Evolutionary conservation across 257 asterid genomes (phyloP).

Genomic region (Nicotiana tomentosiformis): DNA sequence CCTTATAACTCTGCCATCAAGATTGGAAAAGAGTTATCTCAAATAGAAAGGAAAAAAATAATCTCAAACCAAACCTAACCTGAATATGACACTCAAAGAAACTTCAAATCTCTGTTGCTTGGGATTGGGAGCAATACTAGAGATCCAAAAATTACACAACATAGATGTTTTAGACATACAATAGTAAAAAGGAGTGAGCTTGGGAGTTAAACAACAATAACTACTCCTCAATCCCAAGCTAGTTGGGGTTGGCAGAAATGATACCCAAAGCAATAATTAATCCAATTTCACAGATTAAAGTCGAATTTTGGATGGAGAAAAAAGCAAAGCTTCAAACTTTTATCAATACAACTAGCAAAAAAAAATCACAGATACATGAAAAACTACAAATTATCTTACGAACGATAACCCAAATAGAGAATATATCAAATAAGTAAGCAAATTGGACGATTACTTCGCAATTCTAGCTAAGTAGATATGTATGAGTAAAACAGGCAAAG

Average conservation of each 20-base stretch:
- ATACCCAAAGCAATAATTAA: not conserved
- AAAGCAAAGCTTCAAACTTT: not conserved
- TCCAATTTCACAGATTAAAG: not conserved
- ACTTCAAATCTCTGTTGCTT: not conserved
- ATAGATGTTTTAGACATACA: not conserved
- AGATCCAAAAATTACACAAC: not conserved
- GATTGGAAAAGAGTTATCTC: not conserved
- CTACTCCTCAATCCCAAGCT: not conserved
- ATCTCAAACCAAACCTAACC: not conserved
- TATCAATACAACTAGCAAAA: not conserved
- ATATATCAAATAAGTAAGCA: not conserved
- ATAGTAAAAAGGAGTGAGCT: not conserved
- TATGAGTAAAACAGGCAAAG: too few species aligned
- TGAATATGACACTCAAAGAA: not conserved
- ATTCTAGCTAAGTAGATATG: too few species aligned
- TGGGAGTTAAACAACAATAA: not conserved
- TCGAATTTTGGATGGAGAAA: not conserved
- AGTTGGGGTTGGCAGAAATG: not conserved
- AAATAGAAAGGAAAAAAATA: not conserved
- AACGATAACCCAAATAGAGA: not conserved
- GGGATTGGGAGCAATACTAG: not conserved
- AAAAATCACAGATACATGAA: not conserved
- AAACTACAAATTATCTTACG: not conserved
- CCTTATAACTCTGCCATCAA: not conserved
- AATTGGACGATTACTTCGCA: not conserved